Evolutionary conservation across 2,329 filamentous ascomycete genomes (phyloP).

Genomic region (Nannizzia gypsea): DNA sequence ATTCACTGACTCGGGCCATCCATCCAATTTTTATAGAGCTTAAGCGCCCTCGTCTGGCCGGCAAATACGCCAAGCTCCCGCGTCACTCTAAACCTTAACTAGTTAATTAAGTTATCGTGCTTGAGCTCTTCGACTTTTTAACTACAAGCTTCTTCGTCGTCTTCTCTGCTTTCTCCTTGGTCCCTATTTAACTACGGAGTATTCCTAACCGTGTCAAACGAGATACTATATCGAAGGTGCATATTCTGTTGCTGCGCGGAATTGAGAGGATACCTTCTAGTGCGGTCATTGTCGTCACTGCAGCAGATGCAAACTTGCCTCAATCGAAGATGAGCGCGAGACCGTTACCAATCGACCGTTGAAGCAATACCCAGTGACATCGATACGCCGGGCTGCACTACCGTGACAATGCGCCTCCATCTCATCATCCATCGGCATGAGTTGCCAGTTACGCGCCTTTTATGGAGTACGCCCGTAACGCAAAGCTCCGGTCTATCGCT

Average conservation of each 20-base stretch:
- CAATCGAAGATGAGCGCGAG: neutral
- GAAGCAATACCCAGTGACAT: neutral
- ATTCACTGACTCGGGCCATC: too few relatives aligned
- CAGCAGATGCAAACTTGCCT: neutral
- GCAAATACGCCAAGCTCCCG: neutral
- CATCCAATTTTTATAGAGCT: too few relatives aligned
- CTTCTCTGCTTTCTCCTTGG: too few relatives aligned
- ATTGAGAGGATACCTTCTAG: neutral
- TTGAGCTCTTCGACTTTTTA: neutral
- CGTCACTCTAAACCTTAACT: neutral
- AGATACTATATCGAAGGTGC: neutral
- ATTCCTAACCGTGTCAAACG: too few relatives aligned
- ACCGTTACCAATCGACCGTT: neutral
- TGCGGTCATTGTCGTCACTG: neutral
- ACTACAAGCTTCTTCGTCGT: neutral
- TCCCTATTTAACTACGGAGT: too few relatives aligned
- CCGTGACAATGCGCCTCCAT: constrained; percentile 53
- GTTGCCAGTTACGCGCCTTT: constrained; percentile 58
- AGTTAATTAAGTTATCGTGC: neutral
- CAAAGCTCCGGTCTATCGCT: constrained; percentile 13
- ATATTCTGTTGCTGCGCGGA: neutral
- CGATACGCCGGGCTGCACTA: neutral
- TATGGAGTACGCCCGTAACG: constrained; percentile 51
- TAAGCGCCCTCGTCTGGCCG: too few relatives aligned
- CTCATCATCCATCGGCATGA: constrained; percentile 61